phyloP scores from a whole-genome alignment of 257 asterid species.

The Solanum etuberosum region DNA sequence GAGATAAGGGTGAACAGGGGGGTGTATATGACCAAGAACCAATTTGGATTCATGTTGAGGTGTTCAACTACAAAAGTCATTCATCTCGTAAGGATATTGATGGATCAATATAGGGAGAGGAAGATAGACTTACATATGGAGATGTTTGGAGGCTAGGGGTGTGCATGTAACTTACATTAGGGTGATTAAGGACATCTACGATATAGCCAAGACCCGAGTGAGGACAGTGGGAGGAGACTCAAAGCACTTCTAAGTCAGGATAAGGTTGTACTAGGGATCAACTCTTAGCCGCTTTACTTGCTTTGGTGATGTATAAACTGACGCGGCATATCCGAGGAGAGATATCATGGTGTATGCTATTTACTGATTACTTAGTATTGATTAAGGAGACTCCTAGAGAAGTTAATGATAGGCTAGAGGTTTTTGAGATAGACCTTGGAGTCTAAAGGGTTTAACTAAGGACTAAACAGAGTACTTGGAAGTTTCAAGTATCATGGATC shows the following conservation, averaged over 20 bases:
- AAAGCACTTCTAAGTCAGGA: not conserved
- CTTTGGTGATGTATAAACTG: no score
- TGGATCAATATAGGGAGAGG: not conserved
- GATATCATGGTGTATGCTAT: not conserved
- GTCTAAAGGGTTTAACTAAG: not conserved
- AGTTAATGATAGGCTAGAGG: not conserved
- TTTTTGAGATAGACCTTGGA: not conserved
- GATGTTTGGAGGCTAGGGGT: not conserved
- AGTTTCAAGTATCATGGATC: not conserved
- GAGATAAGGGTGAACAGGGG: not conserved
- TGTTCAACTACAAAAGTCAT: not conserved
- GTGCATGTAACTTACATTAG: not conserved
- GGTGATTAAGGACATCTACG: not conserved
- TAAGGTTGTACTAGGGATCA: not conserved
- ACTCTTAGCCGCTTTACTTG: no score
- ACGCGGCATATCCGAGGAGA: not conserved
- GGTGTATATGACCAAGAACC: not conserved
- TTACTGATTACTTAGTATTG: not conserved
- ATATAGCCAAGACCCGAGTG: not conserved
- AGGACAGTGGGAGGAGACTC: not conserved
- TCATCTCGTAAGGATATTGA: not conserved
- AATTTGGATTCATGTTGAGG: not conserved
- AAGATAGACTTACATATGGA: not conserved
- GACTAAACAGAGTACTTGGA: not conserved
- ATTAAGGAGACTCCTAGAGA: not conserved